A percentile compares a stretch with the other conserved stretches of the same genome.
Evolutionary conservation across 192 early-diverging fungal species (phyloP).

Genomic region (Borealophlyctis nickersoniae): DNA sequence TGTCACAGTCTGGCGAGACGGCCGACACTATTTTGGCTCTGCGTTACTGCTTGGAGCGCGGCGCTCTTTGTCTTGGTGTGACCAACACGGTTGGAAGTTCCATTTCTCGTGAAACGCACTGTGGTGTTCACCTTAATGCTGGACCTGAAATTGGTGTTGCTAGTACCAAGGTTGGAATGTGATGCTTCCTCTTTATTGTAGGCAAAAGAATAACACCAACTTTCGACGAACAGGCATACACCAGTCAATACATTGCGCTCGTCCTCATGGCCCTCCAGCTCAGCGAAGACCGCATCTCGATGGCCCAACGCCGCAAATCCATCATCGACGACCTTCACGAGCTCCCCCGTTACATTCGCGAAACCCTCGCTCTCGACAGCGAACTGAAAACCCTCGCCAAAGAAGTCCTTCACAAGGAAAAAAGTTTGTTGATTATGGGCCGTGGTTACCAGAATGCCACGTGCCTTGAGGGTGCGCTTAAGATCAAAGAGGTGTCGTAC

Average conservation of each 20-base stretch:
- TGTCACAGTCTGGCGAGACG: conserved; percentile 66
- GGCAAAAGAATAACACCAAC: too few species aligned
- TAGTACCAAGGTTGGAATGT: conserved; percentile 49
- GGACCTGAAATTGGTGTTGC: conserved; percentile 63
- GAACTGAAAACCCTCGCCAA: conserved; percentile 47
- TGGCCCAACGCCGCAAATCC: conserved; percentile 40
- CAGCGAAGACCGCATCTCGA: conserved; percentile 53
- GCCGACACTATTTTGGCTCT: conserved; percentile 59
- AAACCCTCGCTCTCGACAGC: conserved; percentile 45
- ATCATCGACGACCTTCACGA: conserved; percentile 53
- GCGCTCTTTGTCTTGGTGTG: conserved; percentile 61
- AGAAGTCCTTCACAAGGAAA: conserved; percentile 29
- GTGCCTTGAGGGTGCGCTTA: conserved; percentile 57
- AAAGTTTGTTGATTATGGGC: conserved; percentile 53
- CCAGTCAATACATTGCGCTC: conserved; percentile 59
- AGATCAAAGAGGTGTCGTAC: conserved; percentile 65
- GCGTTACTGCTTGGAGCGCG: conserved; percentile 62
- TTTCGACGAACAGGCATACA: conserved; percentile 57
- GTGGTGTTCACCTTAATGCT: conserved; percentile 67
- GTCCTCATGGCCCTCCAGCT: conserved; percentile 60
- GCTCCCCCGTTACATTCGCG: conserved; percentile 56
- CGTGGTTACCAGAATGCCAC: conserved; percentile 61
- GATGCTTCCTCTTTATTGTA: too few species aligned
- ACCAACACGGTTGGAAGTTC: conserved; percentile 64
- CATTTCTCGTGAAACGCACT: conserved; percentile 63